phyloP scores from a whole-genome alignment of 2,329 filamentous ascomycete species.

The Trichoderma polysporum region DNA sequence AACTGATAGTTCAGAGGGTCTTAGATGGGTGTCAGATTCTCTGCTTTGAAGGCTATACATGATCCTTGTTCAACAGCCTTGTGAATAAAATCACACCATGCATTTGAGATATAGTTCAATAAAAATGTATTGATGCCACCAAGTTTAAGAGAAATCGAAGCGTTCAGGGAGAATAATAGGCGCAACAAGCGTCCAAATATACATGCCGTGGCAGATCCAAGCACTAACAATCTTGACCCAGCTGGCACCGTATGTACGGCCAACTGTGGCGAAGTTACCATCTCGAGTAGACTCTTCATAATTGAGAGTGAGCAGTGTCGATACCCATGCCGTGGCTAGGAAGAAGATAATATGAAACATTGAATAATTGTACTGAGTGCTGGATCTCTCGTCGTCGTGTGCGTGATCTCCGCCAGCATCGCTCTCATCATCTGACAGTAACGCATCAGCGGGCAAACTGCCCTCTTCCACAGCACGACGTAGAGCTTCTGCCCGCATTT shows the following conservation, averaged over 20 bases:
- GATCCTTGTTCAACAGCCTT: neutral
- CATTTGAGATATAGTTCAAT: neutral
- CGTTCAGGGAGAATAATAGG: slow-evolving; percentile 82
- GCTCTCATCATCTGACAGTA: slow-evolving; percentile 72
- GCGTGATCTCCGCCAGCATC: slow-evolving; percentile 61
- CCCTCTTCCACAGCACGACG: slow-evolving; percentile 91
- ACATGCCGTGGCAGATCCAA: slow-evolving; percentile 95
- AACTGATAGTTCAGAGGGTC: neutral
- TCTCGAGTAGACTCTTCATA: slow-evolving; percentile 62
- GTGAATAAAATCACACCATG: neutral
- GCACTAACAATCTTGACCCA: slow-evolving; percentile 99
- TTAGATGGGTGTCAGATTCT: neutral
- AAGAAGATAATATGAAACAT: slow-evolving; percentile 98
- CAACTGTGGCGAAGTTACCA: slow-evolving; percentile 85
- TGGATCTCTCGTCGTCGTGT: slow-evolving; percentile 83
- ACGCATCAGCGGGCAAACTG: slow-evolving; percentile 83
- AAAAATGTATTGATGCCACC: neutral
- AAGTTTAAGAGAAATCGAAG: slow-evolving; percentile 60
- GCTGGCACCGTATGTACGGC: slow-evolving; percentile 92
- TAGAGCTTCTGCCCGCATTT: slow-evolving; percentile 91
- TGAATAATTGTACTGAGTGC: slow-evolving; percentile 93
- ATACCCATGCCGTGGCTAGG: slow-evolving; percentile 92
- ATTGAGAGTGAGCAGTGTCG: slow-evolving; percentile 78
- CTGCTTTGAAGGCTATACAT: neutral
- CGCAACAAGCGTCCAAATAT: slow-evolving; percentile 88